Percentiles rank a stretch among this genome's conserved stretches.
Conservation (phyloP, 1,139 yeast genomes). For the Oligophagozyma castellii region DNA sequence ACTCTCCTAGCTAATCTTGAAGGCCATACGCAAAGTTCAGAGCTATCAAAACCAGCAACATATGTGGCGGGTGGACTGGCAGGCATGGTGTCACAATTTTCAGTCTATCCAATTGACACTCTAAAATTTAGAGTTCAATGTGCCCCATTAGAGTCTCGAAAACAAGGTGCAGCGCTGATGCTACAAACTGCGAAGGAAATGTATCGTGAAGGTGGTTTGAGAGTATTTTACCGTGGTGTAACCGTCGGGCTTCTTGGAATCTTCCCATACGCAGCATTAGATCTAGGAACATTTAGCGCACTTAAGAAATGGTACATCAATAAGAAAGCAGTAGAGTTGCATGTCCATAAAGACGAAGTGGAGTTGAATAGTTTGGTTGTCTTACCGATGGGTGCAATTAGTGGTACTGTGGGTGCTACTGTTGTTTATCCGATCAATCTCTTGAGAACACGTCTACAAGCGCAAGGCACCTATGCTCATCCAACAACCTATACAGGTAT, state of each 20-base stretch:
- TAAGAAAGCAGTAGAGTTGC: slow-evolving; percentile 41
- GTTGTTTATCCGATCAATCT: slow-evolving; percentile 86
- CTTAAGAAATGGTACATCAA: slow-evolving; percentile 63
- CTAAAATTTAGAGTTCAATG: slow-evolving; percentile 75
- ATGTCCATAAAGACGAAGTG: slow-evolving; percentile 49
- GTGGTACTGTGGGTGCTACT: slow-evolving; percentile 93
- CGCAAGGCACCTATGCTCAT: slow-evolving; percentile 95
- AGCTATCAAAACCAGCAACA: slow-evolving; percentile 64
- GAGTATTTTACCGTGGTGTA: slow-evolving; percentile 74
- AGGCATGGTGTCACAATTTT: slow-evolving; percentile 83
- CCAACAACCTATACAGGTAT: slow-evolving; percentile 80
- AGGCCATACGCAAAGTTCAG: slow-evolving; percentile 59
- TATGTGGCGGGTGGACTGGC: slow-evolving; percentile 93
- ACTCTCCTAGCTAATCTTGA: slow-evolving; percentile 61
- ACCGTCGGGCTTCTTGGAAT: slow-evolving; percentile 84
- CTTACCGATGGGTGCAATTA: slow-evolving; percentile 79
- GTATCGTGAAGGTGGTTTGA: slow-evolving; percentile 67
- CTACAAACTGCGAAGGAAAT: slow-evolving; percentile 59
- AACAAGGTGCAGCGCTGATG: slow-evolving; percentile 49
- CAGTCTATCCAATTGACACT: slow-evolving; percentile 95
- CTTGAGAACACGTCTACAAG: slow-evolving; percentile 83
- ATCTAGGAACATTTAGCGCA: slow-evolving; percentile 82
- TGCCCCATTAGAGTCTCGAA: slow-evolving; percentile 47
- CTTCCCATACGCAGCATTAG: slow-evolving; percentile 94
- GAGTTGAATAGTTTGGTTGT: slow-evolving; percentile 68